Percentiles rank a stretch among this genome's conserved stretches.
Evolutionary conservation across 2,329 filamentous ascomycete genomes (phyloP).

Genomic region (Trichophaea hybrida): DNA sequence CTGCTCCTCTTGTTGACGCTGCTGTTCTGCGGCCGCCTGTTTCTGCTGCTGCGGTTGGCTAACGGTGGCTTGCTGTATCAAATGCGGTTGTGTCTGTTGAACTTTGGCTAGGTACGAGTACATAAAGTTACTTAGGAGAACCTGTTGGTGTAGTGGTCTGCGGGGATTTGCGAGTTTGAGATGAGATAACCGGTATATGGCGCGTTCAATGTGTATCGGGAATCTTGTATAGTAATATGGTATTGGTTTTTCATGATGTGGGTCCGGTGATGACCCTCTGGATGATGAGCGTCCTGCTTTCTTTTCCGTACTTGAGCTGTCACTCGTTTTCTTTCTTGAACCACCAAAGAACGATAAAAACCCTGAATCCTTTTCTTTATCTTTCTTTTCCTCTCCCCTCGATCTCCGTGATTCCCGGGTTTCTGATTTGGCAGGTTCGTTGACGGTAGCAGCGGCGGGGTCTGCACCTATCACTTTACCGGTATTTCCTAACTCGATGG

Average conservation of each 20-base stretch:
- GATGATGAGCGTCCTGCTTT: slow-evolving; percentile 55
- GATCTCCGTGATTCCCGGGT: slow-evolving; percentile 69
- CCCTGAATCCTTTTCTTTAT: slow-evolving; percentile 64
- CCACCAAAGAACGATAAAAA: slow-evolving; percentile 73
- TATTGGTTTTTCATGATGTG: slow-evolving; percentile 52
- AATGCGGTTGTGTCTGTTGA: slow-evolving; percentile 94
- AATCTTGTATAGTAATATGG: slow-evolving; percentile 94
- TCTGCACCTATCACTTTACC: slow-evolving; percentile 21
- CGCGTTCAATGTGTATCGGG: slow-evolving; percentile 84
- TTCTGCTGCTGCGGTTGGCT: slow-evolving; percentile 28
- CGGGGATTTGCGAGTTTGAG: slow-evolving; percentile 97
- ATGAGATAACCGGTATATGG: slow-evolving; percentile 96
- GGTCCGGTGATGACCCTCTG: slow-evolving; percentile 66
- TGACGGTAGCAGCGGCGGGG: slow-evolving; percentile 2
- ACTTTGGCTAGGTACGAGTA: slow-evolving; percentile 98
- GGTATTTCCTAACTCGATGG: slow-evolving; percentile 54
- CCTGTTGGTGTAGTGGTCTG: slow-evolving; percentile 80
- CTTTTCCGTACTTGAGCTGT: slow-evolving; percentile 14
- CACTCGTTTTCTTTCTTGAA: slow-evolving; percentile 58
- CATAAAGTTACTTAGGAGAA: slow-evolving; percentile 97
- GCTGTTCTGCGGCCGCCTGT: slow-evolving; percentile 27
- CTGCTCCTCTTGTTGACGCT: slow-evolving; percentile 31
- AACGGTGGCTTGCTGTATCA: slow-evolving; percentile 43
- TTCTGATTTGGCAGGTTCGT: slow-evolving; percentile 45
- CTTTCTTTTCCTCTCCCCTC: slow-evolving; percentile 53